Base-by-base conservation (phyloP, 2,329 filamentous ascomycete species). In the Verticillium albo-atrum region DNA sequence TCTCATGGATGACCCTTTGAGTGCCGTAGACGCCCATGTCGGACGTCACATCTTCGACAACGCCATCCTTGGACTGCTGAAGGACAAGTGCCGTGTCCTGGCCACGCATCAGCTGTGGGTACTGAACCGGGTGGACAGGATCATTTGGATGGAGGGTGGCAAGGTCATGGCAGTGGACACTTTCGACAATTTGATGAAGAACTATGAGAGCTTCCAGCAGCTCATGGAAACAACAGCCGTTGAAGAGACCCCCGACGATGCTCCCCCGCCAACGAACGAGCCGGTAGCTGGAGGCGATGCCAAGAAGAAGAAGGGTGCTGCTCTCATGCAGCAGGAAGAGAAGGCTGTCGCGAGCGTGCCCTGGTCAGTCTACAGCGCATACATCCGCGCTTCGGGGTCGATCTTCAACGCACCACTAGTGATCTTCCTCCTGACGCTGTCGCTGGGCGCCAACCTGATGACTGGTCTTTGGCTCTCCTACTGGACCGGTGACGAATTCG, bases 31-130 rank as follows among this genome's bases (percentile, higher is more conserved):
- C 66, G 86, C 87, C 23, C 87, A 89, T 62, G 87, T 89, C 42
- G 87, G 87, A 14, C 81, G 85, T 1, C 87, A 89, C 68, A 89
- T 99, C 67, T 97, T 98, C 77, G 94, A 98, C 72, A 89, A 96
- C 61, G 94, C 94, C 47, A 97, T 99, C 58, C 87, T 92, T 60
- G 94, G 94, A 7, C 80, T 98, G 10, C 80, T 98, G 58, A 91
- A 90, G 67, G 84, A 94, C 74, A 97, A 97, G 74, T 95, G 92
- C 69, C 85, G 95, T 23, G 89, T 98, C 34, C 80, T 99, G 32
- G 95, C 94, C 1, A 99, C 95, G 0, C 95, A 99, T 73, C 94
- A 98, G 72, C 84, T 98, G 15, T 95, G 96, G 79, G 93, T 98
- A 6, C 83, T 98, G 6, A 92, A 84, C 70, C 88, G 92, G 34